Base-by-base conservation (phyloP, 1,284 basidiomycete genomes). In the Flammula alnicola region DNA sequence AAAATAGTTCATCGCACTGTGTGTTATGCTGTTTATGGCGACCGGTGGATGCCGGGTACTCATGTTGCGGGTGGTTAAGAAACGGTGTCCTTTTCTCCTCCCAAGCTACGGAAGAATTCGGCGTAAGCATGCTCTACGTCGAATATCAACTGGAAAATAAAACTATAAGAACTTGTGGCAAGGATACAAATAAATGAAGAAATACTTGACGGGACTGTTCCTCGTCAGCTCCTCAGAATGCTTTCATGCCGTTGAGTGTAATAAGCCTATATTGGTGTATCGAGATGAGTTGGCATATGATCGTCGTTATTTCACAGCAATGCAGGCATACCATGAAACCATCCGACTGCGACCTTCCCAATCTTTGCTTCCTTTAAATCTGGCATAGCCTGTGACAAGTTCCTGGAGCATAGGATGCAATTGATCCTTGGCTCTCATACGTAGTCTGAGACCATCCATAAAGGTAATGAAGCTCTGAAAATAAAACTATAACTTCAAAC, bases 41-140 rank as follows among this genome's bases (percentile, higher is more conserved):
- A 38, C 35, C 14, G 31, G 17, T 17, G n/a, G 36, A 37, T 38
- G 36, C 17, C 17, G 36, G 12, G 23, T 36, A 25, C 16, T 17
- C 27, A 19, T 39, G 26, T 14, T n/a, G n/a, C n/a, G n/a, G n/a
- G 31, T 17, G 32, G n/a, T 47, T 29, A 47, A 31, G 44, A 47
- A 30, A 47, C 44, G 14, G 44, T 27, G 27, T 62, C 63, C 51
- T 72, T 69, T 29, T 71, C 69, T 22, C 70, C 76, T 52, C 86
- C 83, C 48, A 96, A 68, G 62, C 92, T 93, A 30, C 91, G 78
- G 79, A 96, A 97, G 76, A 95, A 99, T 69, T 97, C 95, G 11
- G 91, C 88, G 66, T 99, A 99, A 0, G 96, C 95, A 59, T 95
- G 87, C 61, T 99, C 96, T 42, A 98, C 91, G 63, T 99, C 97